A percentile compares a stretch with the other conserved stretches of the same genome.
phyloP scores from a whole-genome alignment of 306 rosid genomes.

The Calophaca sinica region DNA sequence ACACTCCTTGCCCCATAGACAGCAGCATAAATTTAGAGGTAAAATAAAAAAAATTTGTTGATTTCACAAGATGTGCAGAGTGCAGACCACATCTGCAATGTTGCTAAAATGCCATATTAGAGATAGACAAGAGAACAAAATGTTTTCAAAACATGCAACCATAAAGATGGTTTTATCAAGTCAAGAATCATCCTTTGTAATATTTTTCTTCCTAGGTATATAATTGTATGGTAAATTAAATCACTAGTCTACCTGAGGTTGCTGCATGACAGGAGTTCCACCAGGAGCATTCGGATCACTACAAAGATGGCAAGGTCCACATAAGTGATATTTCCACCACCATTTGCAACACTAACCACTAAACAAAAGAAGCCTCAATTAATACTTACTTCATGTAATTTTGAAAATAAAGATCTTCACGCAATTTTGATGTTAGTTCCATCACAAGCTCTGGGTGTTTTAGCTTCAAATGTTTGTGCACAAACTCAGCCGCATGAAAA shows the following conservation, averaged over 20 bases:
- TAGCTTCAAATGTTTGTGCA: slow-evolving; percentile 91
- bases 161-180: slow-evolving; percentile 7
- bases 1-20: slow-evolving; percentile 24
- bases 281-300: slow-evolving; percentile 96
- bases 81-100: slow-evolving; percentile 4
- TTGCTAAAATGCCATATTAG: slow-evolving; percentile 14
- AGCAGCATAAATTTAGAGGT: slow-evolving; percentile 10
- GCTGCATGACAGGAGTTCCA: slow-evolving; percentile 97
- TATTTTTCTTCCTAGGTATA: slow-evolving; percentile 34
- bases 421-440: slow-evolving; percentile 85
- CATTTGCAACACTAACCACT: background rate
- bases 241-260: slow-evolving; percentile 68
- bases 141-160: slow-evolving; percentile 9
- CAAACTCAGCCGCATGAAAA: slow-evolving; percentile 96
- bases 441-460: slow-evolving; percentile 87
- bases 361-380: slow-evolving; percentile 23
- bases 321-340: slow-evolving; percentile 40
- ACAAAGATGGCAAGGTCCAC: slow-evolving; percentile 45
- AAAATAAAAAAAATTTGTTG: background rate
- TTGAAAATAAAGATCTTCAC: slow-evolving; percentile 92
- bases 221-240: slow-evolving; percentile 30
- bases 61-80: background rate
- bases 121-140: slow-evolving; percentile 2
- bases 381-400: slow-evolving; percentile 93
- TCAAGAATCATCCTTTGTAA: slow-evolving; percentile 20